These are phyloP conservation scores for Fusarium concolor DNA, from an alignment of 2,329 filamentous ascomycete genomes.

Conservation along the genomic window DNA sequence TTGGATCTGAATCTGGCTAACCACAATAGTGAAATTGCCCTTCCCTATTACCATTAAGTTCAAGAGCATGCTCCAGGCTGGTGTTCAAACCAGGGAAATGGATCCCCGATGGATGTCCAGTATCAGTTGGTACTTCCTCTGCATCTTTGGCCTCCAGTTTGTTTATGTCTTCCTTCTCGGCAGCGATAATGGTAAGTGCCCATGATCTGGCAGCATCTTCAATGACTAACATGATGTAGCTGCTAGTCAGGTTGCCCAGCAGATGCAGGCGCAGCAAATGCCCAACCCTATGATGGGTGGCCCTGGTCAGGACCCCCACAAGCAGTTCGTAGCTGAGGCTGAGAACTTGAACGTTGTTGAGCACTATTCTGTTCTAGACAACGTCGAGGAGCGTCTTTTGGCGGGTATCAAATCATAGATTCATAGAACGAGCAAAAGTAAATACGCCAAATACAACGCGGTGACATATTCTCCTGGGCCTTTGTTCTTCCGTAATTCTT, in stretches of 20 bases:
- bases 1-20: slow-evolving; percentile 29
- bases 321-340: slow-evolving; percentile 90
- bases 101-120: slow-evolving; percentile 99
- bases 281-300: slow-evolving; percentile 79
- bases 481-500: slow-evolving; percentile 8
- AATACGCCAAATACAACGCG: slow-evolving; percentile 42
- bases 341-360: slow-evolving; percentile 97
- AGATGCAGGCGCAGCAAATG: slow-evolving; percentile 77
- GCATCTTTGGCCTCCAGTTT: slow-evolving; percentile 94
- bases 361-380: slow-evolving; percentile 90
- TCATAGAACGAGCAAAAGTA: slow-evolving; percentile 46
- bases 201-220: neutral
- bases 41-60: slow-evolving; percentile 99
- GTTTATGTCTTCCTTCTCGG: slow-evolving; percentile 98
- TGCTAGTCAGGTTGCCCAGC: slow-evolving; percentile 90
- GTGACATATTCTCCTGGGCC: slow-evolving; percentile 34
- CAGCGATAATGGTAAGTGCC: slow-evolving; percentile 86
- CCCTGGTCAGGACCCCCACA: slow-evolving; percentile 93
- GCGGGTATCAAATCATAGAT: slow-evolving; percentile 59
- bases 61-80: slow-evolving; percentile 99
- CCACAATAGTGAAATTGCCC: slow-evolving; percentile 82
- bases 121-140: slow-evolving; percentile 98
- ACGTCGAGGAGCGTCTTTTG: slow-evolving; percentile 86
- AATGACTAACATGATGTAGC: slow-evolving; percentile 62
- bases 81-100: slow-evolving; percentile 93